These are phyloP conservation scores for Rhynchosporium agropyri DNA, from an alignment of 2,329 filamentous ascomycete species.

Conservation along the genomic window DNA sequence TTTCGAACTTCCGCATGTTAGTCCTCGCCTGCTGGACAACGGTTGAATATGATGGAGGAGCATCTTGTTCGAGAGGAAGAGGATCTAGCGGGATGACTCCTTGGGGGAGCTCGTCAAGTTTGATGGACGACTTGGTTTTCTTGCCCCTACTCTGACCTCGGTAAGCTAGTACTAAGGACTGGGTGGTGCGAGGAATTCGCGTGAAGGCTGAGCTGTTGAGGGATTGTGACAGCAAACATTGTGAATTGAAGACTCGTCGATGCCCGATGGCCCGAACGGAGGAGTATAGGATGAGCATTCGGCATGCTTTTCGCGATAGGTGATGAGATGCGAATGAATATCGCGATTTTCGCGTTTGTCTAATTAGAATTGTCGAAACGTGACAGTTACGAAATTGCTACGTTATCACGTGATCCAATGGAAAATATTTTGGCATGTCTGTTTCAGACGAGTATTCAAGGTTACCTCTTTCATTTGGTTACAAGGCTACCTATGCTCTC, in stretches of 20 bases:
- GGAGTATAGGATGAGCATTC: constrained; percentile 25
- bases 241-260: constrained; percentile 14
- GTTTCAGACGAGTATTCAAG: neutral
- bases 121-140: constrained; percentile 50
- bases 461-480: neutral
- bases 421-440: neutral
- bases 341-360: constrained; percentile 7
- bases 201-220: constrained; percentile 11
- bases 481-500: neutral
- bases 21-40: constrained; percentile 83
- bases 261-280: constrained; percentile 16
- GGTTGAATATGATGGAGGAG: constrained; percentile 72
- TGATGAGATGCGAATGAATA: neutral
- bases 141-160: constrained; percentile 36
- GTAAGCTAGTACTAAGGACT: constrained; percentile 7
- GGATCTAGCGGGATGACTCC: constrained; percentile 49
- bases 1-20: constrained; percentile 88
- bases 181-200: constrained; percentile 3
- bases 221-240: constrained; percentile 15
- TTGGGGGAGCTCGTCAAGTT: constrained; percentile 58
- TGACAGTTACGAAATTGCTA: constrained; percentile 7
- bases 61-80: constrained; percentile 45
- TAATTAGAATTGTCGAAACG: neutral
- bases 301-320: constrained; percentile 19
- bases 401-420: constrained; percentile 2